These are phyloP conservation scores for Silene uniflora DNA, from an alignment of 148 eudicot genomes.

Conservation along the genomic window DNA sequence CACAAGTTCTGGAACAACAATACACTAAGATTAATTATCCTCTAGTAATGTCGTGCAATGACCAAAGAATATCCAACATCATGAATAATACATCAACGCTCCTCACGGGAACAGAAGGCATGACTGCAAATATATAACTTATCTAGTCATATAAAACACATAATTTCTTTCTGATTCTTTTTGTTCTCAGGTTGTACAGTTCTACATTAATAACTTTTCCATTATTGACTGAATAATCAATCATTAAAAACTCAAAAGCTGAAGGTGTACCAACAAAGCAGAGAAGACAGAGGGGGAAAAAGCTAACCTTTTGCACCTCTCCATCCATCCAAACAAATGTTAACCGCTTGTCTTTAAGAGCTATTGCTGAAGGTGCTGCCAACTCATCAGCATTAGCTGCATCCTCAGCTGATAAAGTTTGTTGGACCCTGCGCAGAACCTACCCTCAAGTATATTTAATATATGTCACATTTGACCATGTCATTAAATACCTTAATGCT, in stretches of 20 bases:
- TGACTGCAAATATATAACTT: background rate
- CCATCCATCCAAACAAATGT: conserved; percentile 97
- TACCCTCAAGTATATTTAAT: conserved; percentile 36
- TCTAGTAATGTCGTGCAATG: conserved; percentile 9
- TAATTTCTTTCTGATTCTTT: background rate
- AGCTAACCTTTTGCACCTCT: conserved; percentile 75
- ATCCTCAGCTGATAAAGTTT: conserved; percentile 45
- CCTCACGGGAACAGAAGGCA: conserved; percentile 1
- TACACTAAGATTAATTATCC: conserved; percentile 1
- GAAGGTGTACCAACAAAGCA: background rate
- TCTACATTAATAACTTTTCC: background rate
- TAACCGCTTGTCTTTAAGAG: conserved; percentile 65
- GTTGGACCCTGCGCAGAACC: conserved; percentile 88
- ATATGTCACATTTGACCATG: background rate
- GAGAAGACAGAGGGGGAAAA: background rate
- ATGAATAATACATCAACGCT: background rate
- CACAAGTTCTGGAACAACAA: conserved; percentile 60
- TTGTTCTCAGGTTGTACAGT: background rate
- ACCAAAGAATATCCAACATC: conserved; percentile 7
- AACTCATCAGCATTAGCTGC: conserved; percentile 30
- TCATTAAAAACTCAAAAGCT: background rate
- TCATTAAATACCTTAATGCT: background rate
- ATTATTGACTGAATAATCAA: background rate
- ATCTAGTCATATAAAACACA: background rate
- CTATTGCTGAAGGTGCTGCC: conserved; percentile 46